phyloP scores from a whole-genome alignment of 768 basidiomycete species.

The Symmetrospora coprosmae region DNA sequence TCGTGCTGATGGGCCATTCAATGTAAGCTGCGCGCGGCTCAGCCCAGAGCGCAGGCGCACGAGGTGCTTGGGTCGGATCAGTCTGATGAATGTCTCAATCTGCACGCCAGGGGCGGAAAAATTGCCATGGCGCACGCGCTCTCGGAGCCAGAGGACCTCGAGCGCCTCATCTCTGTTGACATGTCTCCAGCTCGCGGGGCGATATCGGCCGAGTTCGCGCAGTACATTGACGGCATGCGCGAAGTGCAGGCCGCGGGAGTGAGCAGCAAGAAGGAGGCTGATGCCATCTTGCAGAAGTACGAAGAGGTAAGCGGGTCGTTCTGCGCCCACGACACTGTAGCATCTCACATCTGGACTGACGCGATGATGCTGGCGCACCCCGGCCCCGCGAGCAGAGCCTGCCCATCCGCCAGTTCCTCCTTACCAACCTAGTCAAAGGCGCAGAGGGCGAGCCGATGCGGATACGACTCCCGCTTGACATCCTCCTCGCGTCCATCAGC shows the following conservation, averaged over 20 bases:
- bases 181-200: conserved; percentile 54
- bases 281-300: conserved; percentile 48
- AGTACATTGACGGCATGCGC: conserved; percentile 60
- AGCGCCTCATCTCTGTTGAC: conserved; percentile 55
- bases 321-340: background rate
- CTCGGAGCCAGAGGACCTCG: conserved; percentile 35
- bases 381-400: conserved; percentile 47
- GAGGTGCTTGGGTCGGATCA: background rate
- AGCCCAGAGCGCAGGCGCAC: background rate
- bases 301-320: conserved; percentile 46
- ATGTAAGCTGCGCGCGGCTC: conserved; percentile 63
- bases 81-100: conserved; percentile 58
- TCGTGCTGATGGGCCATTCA: conserved; percentile 74
- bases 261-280: conserved; percentile 54
- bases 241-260: conserved; percentile 51
- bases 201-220: conserved; percentile 51
- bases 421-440: conserved; percentile 55
- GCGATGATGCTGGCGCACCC: background rate
- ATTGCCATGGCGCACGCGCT: conserved; percentile 60
- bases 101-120: conserved; percentile 38
- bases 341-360: background rate
- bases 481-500: conserved; percentile 48
- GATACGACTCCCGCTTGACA: conserved; percentile 61
- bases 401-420: conserved; percentile 60
- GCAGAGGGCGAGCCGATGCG: conserved; percentile 39